Evolutionary conservation across 148 eudicot species (phyloP).

Genomic region (Limonium bicolor): DNA sequence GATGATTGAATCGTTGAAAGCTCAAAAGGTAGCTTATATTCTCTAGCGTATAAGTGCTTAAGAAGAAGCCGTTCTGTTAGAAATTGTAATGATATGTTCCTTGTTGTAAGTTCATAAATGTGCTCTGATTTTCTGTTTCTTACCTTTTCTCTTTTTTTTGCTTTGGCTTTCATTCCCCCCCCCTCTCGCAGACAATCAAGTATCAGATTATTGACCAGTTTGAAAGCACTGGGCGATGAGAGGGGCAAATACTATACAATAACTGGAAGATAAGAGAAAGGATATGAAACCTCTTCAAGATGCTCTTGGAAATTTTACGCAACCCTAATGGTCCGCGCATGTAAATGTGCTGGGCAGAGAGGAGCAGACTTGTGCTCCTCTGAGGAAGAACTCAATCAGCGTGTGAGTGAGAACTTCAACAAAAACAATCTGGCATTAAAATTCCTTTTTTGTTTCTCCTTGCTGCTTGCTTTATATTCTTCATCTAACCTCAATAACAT

Average conservation of each 20-base stretch:
- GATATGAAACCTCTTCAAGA: constrained; percentile 77
- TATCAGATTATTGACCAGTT: constrained; percentile 22
- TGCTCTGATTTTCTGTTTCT: background rate
- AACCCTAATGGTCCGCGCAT: no score
- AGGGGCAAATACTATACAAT: constrained; percentile 37
- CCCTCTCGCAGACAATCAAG: constrained; percentile 34
- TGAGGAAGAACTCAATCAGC: constrained; percentile 68
- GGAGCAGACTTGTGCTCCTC: constrained; percentile 47
- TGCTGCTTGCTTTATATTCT: background rate
- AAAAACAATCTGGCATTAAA: background rate
- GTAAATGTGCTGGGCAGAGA: constrained; percentile 27
- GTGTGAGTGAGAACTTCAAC: constrained; percentile 27
- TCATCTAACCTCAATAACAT: background rate
- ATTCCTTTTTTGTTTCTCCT: background rate
- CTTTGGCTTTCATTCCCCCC: background rate
- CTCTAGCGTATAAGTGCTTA: no score
- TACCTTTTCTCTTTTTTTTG: background rate
- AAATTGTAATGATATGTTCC: no score
- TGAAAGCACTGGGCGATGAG: constrained; percentile 33
- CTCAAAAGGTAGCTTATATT: constrained; percentile 2
- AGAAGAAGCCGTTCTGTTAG: no score
- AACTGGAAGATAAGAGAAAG: constrained; percentile 70
- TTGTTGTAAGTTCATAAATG: no score
- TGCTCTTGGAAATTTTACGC: constrained; percentile 67
- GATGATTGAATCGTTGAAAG: constrained; percentile 2